Conservation (phyloP, 2,329 filamentous ascomycete species). For the Pyricularia sp. region DNA sequence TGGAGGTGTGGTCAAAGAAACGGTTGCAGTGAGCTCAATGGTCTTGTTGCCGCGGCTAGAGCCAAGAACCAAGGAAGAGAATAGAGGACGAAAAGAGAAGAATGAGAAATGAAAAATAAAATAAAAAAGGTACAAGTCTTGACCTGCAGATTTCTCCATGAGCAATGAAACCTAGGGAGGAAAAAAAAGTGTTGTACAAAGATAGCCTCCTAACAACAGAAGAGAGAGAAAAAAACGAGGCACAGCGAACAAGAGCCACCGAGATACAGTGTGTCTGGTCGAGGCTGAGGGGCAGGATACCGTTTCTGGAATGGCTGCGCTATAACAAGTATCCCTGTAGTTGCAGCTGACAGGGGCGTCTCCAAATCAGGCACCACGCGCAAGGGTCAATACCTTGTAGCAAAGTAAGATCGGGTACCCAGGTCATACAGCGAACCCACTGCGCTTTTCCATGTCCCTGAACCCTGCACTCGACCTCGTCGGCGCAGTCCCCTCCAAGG, state of each 20-base stretch:
- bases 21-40: not conserved
- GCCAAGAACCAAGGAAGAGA: not conserved
- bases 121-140: not conserved
- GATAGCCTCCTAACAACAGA: slow-evolving; percentile 1
- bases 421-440: not conserved
- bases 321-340: not conserved
- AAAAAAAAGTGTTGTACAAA: slow-evolving; percentile 3
- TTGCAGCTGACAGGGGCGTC: not conserved
- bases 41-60: not conserved
- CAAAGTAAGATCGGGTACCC: not conserved
- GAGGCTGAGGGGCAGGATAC: not conserved
- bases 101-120: not conserved
- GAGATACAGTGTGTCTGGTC: not conserved
- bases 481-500: not conserved
- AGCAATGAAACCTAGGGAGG: not conserved
- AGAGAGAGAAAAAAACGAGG: not conserved
- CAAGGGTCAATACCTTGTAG: not conserved
- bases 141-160: slow-evolving; percentile 3
- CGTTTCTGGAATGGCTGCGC: not conserved
- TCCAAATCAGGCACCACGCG: not conserved
- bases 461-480: not conserved
- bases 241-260: not conserved
- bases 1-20: not conserved
- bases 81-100: not conserved
- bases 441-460: not conserved